phyloP scores from a whole-genome alignment of 2,329 filamentous ascomycete species.

The Macroventuria anomochaeta region DNA sequence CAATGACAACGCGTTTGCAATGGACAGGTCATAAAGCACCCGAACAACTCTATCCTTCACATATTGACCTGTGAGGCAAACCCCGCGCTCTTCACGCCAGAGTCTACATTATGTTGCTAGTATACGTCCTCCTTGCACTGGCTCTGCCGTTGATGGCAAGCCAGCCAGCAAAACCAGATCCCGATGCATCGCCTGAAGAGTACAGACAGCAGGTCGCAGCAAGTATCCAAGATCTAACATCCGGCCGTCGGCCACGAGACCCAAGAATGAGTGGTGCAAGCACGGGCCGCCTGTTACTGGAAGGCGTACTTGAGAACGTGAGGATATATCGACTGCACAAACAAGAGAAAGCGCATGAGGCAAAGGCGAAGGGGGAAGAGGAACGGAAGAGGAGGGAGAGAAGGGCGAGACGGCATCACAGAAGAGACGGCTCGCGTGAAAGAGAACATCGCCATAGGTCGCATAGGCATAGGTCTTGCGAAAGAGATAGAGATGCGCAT shows the following conservation, averaged over 20 bases:
- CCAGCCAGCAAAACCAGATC: conserved; percentile 7
- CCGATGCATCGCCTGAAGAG: conserved; percentile 7
- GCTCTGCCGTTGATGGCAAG: neutral
- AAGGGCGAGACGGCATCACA: neutral
- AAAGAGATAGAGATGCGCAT: neutral
- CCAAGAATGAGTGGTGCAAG: conserved; percentile 14
- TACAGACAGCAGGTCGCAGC: conserved; percentile 25
- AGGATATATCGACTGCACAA: conserved; percentile 25
- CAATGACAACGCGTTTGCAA: neutral
- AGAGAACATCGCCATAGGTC: neutral
- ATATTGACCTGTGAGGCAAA: no score
- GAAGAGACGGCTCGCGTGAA: neutral
- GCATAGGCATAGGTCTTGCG: neutral
- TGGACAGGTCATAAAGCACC: neutral
- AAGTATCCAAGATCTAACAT: conserved; percentile 22
- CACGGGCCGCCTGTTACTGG: conserved; percentile 24
- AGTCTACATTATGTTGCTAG: no score
- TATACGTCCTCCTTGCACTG: neutral
- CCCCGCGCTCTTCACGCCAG: no score
- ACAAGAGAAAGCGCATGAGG: conserved; percentile 18
- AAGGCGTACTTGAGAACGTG: conserved; percentile 29
- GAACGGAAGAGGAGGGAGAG: neutral
- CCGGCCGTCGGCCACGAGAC: conserved; percentile 14
- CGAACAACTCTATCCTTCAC: no score
- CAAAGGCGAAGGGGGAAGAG: conserved; percentile 1